Conservation (phyloP, 257 asterid species). For the Prunella vulgaris region DNA sequence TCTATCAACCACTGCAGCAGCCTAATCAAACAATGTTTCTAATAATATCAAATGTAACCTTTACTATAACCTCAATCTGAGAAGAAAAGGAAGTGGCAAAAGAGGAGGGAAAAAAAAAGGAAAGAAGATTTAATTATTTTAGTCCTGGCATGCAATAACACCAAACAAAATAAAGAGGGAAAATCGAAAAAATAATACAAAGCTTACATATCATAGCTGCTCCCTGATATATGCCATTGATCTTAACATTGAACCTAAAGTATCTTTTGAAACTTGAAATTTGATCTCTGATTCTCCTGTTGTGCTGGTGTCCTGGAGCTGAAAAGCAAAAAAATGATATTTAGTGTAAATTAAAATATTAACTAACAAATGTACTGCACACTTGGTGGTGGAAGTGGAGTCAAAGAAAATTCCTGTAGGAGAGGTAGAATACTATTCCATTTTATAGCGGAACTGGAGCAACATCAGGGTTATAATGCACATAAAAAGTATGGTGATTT, state of each 20-base stretch:
- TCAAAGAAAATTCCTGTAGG: background rate
- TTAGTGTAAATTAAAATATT: conserved; percentile 5
- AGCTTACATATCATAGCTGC: conserved; percentile 60
- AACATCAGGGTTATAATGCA: too few relatives aligned
- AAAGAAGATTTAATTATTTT: background rate
- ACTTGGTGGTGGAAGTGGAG: background rate
- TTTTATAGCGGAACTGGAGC: background rate
- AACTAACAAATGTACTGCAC: background rate
- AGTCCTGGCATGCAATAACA: conserved; percentile 5
- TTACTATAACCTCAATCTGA: background rate
- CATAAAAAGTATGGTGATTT: too few relatives aligned
- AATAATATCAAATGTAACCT: background rate
- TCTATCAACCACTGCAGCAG: too few relatives aligned
- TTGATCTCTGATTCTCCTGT: conserved; percentile 72
- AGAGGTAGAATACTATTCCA: background rate
- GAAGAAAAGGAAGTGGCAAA: too few relatives aligned
- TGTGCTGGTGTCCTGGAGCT: conserved; percentile 66
- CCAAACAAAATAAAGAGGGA: background rate
- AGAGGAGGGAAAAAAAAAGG: background rate
- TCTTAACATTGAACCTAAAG: conserved; percentile 70
- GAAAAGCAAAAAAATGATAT: conserved; percentile 22
- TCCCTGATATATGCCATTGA: conserved; percentile 76
- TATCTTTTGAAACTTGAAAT: conserved; percentile 77
- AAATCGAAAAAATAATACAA: background rate
- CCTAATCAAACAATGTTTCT: too few relatives aligned